Conservation (phyloP, 768 basidiomycete genomes). For the Leccinum ochraceum region DNA sequence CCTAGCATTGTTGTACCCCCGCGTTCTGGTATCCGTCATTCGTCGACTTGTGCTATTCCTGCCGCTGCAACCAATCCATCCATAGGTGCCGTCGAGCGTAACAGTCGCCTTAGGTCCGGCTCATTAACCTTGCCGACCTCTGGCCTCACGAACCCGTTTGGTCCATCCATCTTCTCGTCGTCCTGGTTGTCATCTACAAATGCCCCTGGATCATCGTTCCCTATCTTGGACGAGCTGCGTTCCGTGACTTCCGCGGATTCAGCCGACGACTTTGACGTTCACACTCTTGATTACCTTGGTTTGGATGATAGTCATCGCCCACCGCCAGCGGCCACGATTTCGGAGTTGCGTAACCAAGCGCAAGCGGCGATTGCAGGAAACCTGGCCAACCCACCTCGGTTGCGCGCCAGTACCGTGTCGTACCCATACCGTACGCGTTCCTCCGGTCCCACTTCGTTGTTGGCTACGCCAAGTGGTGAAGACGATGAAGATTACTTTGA, state of each 20-base stretch:
- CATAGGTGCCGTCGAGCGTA: conserved; percentile 51
- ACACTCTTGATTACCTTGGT: conserved; percentile 95
- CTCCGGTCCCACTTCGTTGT: conserved; percentile 56
- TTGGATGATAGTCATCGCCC: conserved; percentile 78
- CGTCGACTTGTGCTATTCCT: conserved; percentile 63
- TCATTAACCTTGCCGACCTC: conserved; percentile 85
- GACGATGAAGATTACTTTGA: conserved; percentile 81
- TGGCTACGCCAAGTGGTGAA: conserved; percentile 60
- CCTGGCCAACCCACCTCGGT: conserved; percentile 73
- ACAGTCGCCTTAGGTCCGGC: conserved; percentile 88
- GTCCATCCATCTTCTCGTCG: conserved; percentile 85
- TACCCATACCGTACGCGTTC: conserved; percentile 82
- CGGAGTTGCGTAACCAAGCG: conserved; percentile 86
- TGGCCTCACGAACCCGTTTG: conserved; percentile 80
- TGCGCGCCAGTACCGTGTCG: conserved; percentile 90
- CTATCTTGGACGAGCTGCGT: conserved; percentile 77
- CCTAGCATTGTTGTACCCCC: conserved; percentile 47
- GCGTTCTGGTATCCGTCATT: conserved; percentile 73
- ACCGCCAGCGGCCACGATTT: conserved; percentile 82
- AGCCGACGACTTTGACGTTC: conserved; percentile 86
- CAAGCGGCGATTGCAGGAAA: conserved; percentile 89
- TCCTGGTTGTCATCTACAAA: conserved; percentile 78
- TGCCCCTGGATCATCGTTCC: conserved; percentile 55
- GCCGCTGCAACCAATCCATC: conserved; percentile 44
- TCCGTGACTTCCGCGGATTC: conserved; percentile 80